Evolutionary conservation across 345 rosid genomes (phyloP).

Genomic region (Ricinus communis): DNA sequence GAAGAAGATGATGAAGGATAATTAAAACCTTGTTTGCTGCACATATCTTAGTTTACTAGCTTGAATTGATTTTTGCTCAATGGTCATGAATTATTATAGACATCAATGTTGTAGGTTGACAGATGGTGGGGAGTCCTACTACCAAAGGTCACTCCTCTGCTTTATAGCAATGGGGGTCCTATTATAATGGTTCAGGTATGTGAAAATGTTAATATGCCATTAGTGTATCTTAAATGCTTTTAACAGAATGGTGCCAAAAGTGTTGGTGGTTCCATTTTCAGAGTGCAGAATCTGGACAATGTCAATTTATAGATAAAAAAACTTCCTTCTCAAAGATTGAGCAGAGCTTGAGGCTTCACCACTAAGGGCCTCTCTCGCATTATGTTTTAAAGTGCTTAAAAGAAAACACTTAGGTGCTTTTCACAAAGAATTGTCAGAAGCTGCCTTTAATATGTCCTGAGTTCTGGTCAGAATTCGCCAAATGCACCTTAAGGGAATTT

Average conservation of each 20-base stretch:
- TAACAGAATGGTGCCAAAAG: background rate
- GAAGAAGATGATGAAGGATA: background rate
- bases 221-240: background rate
- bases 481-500: too few relatives aligned
- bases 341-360: background rate
- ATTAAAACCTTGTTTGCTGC: background rate
- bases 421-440: too few relatives aligned
- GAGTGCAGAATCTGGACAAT: background rate
- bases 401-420: background rate
- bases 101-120: constrained; percentile 54
- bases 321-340: background rate
- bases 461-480: too few relatives aligned
- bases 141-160: constrained; percentile 65
- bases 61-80: too few relatives aligned
- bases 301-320: background rate
- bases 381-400: background rate
- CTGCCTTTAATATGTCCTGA: too few relatives aligned
- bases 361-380: background rate
- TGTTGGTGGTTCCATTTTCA: background rate
- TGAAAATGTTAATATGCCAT: background rate
- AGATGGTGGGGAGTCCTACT: constrained; percentile 83
- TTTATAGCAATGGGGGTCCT: constrained; percentile 84
- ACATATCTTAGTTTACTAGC: background rate
- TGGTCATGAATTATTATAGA: background rate
- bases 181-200: constrained; percentile 89